These are phyloP conservation scores for Fragaria nilgerrensis DNA, from an alignment of 306 rosid genomes.

Conservation along the genomic window DNA sequence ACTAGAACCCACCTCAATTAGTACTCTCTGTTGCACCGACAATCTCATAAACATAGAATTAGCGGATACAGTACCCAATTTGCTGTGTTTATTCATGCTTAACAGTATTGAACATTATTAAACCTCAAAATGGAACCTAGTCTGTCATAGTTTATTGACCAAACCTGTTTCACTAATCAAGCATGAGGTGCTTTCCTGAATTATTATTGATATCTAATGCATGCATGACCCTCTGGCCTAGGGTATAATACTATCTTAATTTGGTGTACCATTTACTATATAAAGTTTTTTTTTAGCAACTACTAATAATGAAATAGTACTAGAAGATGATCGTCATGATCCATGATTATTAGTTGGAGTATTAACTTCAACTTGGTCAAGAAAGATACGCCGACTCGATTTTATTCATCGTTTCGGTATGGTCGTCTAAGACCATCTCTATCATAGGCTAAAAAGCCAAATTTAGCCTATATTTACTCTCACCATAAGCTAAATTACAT, in stretches of 20 bases:
- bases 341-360: neutral
- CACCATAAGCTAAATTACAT: no score
- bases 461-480: no score
- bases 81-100: neutral
- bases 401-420: neutral
- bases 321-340: neutral
- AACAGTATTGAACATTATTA: neutral
- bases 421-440: no score
- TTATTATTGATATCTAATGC: neutral
- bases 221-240: neutral
- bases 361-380: neutral
- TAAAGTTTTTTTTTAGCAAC: neutral
- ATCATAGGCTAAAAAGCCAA: no score
- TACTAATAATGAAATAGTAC: neutral
- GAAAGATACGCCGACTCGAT: neutral
- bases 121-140: neutral
- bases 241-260: neutral
- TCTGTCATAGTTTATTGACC: neutral
- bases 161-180: neutral
- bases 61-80: neutral
- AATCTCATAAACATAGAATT: neutral
- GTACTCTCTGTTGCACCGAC: conserved; percentile 12
- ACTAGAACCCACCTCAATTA: neutral
- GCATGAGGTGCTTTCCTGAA: neutral
- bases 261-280: neutral